These are phyloP conservation scores for Leccinum uliginosum DNA, from an alignment of 768 basidiomycete genomes.

Conservation along the genomic window DNA sequence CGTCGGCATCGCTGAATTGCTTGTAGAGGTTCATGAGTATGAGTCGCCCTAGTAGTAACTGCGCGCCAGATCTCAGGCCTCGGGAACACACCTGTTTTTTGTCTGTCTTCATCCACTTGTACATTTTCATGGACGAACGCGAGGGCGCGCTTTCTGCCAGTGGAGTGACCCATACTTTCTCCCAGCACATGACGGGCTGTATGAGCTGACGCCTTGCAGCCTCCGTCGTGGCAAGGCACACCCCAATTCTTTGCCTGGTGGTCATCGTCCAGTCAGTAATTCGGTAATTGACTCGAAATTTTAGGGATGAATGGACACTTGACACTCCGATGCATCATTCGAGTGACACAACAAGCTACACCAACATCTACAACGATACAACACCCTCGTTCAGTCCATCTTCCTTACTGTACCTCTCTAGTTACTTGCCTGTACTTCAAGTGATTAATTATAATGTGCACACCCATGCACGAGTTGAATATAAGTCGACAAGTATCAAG, in stretches of 20 bases:
- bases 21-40: conserved; percentile 28
- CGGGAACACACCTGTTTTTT: conserved; percentile 57
- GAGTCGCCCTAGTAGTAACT: not conserved
- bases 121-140: conserved; percentile 59
- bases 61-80: not conserved
- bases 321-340: conserved; percentile 9
- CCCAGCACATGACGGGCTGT: conserved; percentile 84
- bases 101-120: conserved; percentile 78
- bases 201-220: conserved; percentile 81
- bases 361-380: not conserved
- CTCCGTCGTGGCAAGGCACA: conserved; percentile 72
- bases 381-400: too few species aligned
- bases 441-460: too few species aligned
- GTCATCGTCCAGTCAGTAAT: conserved; percentile 44
- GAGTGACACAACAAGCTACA: not conserved
- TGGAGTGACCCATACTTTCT: conserved; percentile 67
- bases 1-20: conserved; percentile 90
- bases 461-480: too few species aligned
- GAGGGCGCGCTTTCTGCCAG: conserved; percentile 52
- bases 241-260: conserved; percentile 70
- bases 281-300: not conserved
- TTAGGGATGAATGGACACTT: conserved; percentile 14
- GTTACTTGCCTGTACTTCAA: too few species aligned
- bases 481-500: too few species aligned
- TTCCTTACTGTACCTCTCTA: too few species aligned